Percentiles rank a stretch among this genome's conserved stretches.
These are phyloP conservation scores for Thraustochytrium sp. DNA, from an alignment of 352 stramenopile species.

Conservation along the genomic window DNA sequence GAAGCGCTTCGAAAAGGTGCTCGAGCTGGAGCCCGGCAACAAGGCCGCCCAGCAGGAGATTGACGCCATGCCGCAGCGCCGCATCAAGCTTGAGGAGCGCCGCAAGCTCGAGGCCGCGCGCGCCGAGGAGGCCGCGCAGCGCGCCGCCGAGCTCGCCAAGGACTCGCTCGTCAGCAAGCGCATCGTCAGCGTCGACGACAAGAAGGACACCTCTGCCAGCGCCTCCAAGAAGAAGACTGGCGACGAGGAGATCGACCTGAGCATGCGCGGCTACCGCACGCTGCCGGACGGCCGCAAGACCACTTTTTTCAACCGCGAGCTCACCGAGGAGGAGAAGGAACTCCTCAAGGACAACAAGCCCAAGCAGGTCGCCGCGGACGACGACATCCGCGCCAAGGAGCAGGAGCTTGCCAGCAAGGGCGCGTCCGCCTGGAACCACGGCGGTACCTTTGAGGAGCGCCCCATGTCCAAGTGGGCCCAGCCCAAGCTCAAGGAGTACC, in stretches of 20 bases:
- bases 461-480: conserved; percentile 79
- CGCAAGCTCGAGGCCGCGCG: conserved; percentile 54
- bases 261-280: conserved; percentile 90
- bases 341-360: conserved; percentile 93
- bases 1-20: conserved; percentile 66
- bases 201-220: background rate
- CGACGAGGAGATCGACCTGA: conserved; percentile 56
- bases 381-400: conserved; percentile 58
- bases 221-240: conserved; percentile 56
- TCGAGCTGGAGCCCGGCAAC: conserved; percentile 55
- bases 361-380: conserved; percentile 66
- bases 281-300: conserved; percentile 92
- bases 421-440: conserved; percentile 83
- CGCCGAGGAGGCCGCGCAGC: conserved; percentile 46
- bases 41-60: conserved; percentile 62
- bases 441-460: conserved; percentile 85
- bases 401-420: conserved; percentile 53
- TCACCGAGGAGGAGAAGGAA: conserved; percentile 90
- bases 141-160: conserved; percentile 54
- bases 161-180: conserved; percentile 51
- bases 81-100: conserved; percentile 61
- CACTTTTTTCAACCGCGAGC: conserved; percentile 98
- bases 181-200: conserved; percentile 56
- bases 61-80: conserved; percentile 63
- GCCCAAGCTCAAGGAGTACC: conserved; percentile 61